A percentile compares a stretch with the other conserved stretches of the same genome.
These are phyloP conservation scores for Syzygium oleosum DNA, from an alignment of 345 rosid genomes.

Conservation along the genomic window DNA sequence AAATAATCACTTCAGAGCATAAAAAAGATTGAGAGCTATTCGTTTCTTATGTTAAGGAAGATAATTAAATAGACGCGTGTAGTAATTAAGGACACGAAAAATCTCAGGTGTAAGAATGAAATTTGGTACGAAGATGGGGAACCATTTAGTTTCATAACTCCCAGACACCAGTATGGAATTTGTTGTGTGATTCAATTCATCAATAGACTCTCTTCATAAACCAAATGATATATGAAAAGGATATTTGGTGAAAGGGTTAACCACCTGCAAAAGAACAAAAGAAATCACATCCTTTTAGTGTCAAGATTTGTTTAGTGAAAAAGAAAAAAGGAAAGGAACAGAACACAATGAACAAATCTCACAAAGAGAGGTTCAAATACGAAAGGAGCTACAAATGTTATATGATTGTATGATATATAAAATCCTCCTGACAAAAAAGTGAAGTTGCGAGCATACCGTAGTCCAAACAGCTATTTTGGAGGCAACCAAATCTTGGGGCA, in stretches of 20 bases:
- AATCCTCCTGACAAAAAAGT: background rate
- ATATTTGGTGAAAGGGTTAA: constrained; percentile 93
- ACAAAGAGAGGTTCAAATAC: background rate
- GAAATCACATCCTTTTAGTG: background rate
- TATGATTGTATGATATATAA: background rate
- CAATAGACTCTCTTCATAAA: background rate
- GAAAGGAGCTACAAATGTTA: background rate
- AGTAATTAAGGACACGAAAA: background rate
- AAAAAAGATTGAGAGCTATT: background rate
- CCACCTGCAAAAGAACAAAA: constrained; percentile 51
- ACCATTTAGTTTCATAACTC: background rate
- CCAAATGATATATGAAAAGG: background rate
- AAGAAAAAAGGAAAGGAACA: background rate
- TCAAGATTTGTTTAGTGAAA: background rate
- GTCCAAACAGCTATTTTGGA: constrained; percentile 98
- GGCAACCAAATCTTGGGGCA: constrained; percentile 76
- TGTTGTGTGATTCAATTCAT: background rate
- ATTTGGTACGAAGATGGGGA: background rate
- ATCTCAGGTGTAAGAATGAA: background rate
- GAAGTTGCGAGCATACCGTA: constrained; percentile 37
- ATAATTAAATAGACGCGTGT: background rate
- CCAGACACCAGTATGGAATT: background rate
- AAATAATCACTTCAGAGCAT: background rate
- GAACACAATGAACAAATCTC: background rate
- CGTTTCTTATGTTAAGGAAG: background rate